Evolutionary conservation across 371 early-diverging fungal species (phyloP).

Genomic region (Chytridiales sp.): DNA sequence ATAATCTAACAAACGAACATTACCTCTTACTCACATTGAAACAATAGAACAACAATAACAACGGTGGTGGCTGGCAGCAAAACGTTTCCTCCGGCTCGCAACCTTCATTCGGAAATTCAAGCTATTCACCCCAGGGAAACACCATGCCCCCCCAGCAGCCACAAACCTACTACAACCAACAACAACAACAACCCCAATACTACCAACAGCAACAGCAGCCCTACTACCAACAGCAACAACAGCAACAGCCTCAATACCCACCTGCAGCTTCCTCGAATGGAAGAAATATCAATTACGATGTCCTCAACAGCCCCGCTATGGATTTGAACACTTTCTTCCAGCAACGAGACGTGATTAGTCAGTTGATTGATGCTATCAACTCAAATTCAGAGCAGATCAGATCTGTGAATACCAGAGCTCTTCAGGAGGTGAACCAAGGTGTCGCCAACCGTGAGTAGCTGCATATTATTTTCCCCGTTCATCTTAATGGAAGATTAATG

Average conservation of each 20-base stretch:
- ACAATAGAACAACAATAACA: background rate
- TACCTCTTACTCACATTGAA: too few relatives aligned
- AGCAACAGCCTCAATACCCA: slow-evolving; percentile 2
- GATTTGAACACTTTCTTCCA: slow-evolving; percentile 23
- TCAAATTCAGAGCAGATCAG: slow-evolving; percentile 13
- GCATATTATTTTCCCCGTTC: background rate
- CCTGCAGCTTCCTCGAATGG: background rate
- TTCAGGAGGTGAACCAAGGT: slow-evolving; percentile 23
- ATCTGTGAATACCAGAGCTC: slow-evolving; percentile 6
- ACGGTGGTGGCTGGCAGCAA: background rate
- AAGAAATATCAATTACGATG: background rate
- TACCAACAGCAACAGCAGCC: background rate
- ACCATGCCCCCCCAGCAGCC: background rate
- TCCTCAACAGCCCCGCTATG: slow-evolving; percentile 10
- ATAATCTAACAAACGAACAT: too few relatives aligned
- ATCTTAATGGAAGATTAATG: background rate
- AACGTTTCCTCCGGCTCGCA: slow-evolving; percentile 7
- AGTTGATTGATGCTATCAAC: slow-evolving; percentile 16
- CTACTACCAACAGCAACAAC: background rate
- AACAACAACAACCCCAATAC: background rate
- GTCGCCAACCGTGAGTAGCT: slow-evolving; percentile 6
- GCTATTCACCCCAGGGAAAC: too few relatives aligned
- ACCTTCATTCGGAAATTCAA: too few relatives aligned
- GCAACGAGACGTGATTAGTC: slow-evolving; percentile 23
- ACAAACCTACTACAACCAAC: background rate